phyloP scores from a whole-genome alignment of 768 basidiomycete genomes.

The Albatrellus ellisii region DNA sequence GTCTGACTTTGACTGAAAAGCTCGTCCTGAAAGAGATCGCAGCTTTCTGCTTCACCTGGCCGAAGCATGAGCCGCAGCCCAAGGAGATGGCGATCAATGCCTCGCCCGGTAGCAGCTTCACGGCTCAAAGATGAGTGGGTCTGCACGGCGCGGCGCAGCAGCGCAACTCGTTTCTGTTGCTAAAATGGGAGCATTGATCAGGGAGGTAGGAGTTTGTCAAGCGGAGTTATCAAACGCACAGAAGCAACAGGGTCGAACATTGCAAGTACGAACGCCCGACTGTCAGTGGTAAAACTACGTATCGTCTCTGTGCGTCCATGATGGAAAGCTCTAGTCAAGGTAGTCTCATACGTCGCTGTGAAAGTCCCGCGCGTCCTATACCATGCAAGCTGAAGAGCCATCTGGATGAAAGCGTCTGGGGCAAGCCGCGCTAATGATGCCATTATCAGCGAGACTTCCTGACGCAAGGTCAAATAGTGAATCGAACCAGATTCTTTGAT shows the following conservation, averaged over 20 bases:
- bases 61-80: slow-evolving; percentile 60
- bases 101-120: slow-evolving; percentile 68
- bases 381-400: slow-evolving; percentile 88
- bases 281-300: slow-evolving; percentile 59
- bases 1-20: slow-evolving; percentile 60
- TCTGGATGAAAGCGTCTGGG: slow-evolving; percentile 83
- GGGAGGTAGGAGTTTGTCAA: not conserved
- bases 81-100: slow-evolving; percentile 86
- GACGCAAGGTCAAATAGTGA: not conserved
- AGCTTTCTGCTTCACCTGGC: slow-evolving; percentile 37
- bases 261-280: slow-evolving; percentile 61
- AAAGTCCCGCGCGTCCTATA: slow-evolving; percentile 63
- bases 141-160: slow-evolving; percentile 55
- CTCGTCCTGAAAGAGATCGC: slow-evolving; percentile 63
- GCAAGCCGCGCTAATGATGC: slow-evolving; percentile 32
- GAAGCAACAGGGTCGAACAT: slow-evolving; percentile 45
- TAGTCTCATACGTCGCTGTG: slow-evolving; percentile 90
- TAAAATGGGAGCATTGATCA: not conserved
- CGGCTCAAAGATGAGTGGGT: slow-evolving; percentile 63
- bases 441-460: not conserved
- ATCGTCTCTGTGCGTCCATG: slow-evolving; percentile 88
- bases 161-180: slow-evolving; percentile 24
- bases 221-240: slow-evolving; percentile 23
- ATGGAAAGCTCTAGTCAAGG: slow-evolving; percentile 74
- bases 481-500: slow-evolving; percentile 60